Percentiles rank a stretch among this genome's conserved stretches.
phyloP scores from a whole-genome alignment of 176 grass and related monocot genomes.

The Triticum turgidum region DNA sequence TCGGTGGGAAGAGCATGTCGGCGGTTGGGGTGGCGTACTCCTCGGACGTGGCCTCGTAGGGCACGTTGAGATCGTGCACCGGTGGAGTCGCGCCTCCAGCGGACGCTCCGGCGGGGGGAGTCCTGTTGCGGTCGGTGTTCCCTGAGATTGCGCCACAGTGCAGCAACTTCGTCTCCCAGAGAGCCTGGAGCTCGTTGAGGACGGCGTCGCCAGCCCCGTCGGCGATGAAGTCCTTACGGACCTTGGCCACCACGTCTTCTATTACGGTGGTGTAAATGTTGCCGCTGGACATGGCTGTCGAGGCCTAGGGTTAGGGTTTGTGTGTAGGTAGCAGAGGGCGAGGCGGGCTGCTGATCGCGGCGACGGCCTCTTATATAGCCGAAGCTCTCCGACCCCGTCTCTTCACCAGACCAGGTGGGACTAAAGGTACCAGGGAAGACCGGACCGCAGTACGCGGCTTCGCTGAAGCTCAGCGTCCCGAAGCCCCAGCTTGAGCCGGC shows the following conservation, averaged over 20 bases:
- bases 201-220: conserved; percentile 69
- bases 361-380: too few species aligned
- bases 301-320: background rate
- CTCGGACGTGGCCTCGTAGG: conserved; percentile 81
- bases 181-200: conserved; percentile 83
- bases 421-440: too few species aligned
- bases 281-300: conserved; percentile 55
- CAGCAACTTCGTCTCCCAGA: conserved; percentile 98
- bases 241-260: conserved; percentile 79
- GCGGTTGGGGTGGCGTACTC: conserved; percentile 93
- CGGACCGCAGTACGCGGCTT: too few species aligned
- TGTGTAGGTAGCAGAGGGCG: background rate
- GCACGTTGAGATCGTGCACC: conserved; percentile 91
- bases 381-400: too few species aligned
- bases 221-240: conserved; percentile 75
- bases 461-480: too few species aligned
- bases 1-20: conserved; percentile 85
- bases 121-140: conserved; percentile 52
- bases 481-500: too few species aligned
- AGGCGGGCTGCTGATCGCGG: background rate
- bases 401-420: too few species aligned
- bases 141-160: conserved; percentile 78
- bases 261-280: conserved; percentile 79
- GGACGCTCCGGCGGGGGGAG: background rate
- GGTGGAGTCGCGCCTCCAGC: conserved; percentile 40